Evolutionary conservation across 179 eudicot species (phyloP).

Genomic region (Patellifolia procumbens): DNA sequence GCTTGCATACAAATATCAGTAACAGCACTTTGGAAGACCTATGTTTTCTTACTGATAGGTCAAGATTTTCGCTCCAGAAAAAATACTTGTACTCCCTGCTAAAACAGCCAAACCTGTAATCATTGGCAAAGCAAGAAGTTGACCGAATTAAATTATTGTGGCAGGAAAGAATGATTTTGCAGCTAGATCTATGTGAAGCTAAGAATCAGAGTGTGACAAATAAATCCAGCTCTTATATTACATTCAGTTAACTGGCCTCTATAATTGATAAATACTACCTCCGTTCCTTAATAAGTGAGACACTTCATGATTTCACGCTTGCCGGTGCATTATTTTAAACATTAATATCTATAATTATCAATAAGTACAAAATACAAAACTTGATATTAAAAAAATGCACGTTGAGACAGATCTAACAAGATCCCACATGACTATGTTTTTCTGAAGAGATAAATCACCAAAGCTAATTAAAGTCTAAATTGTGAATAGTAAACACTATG

Average conservation of each 20-base stretch:
- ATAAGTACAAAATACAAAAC: too few relatives aligned
- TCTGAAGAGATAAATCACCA: too few relatives aligned
- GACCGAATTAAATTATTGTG: not conserved
- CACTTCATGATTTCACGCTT: too few relatives aligned
- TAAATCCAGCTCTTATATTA: not conserved
- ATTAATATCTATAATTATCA: too few relatives aligned
- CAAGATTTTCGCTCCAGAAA: constrained; percentile 75
- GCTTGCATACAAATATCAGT: constrained; percentile 9
- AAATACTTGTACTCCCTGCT: constrained; percentile 88
- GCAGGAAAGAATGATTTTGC: constrained; percentile 2
- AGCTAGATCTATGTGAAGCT: not conserved
- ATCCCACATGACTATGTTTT: too few relatives aligned
- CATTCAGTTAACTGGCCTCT: not conserved
- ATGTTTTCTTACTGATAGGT: constrained; percentile 49
- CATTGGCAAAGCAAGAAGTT: constrained; percentile 3
- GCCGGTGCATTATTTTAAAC: too few relatives aligned
- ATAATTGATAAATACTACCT: not conserved
- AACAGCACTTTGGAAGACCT: not conserved
- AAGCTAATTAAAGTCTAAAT: too few relatives aligned
- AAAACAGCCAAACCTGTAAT: constrained; percentile 81
- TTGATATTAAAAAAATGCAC: too few relatives aligned
- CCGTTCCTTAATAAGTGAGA: too few relatives aligned
- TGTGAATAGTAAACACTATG: too few relatives aligned
- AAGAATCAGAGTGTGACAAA: not conserved
- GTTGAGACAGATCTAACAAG: too few relatives aligned